Evolutionary conservation across 495 filamentous ascomycete species (phyloP), one percentile per base, ranked within the genome.

Genomic region (Neurospora sp.): DNA sequence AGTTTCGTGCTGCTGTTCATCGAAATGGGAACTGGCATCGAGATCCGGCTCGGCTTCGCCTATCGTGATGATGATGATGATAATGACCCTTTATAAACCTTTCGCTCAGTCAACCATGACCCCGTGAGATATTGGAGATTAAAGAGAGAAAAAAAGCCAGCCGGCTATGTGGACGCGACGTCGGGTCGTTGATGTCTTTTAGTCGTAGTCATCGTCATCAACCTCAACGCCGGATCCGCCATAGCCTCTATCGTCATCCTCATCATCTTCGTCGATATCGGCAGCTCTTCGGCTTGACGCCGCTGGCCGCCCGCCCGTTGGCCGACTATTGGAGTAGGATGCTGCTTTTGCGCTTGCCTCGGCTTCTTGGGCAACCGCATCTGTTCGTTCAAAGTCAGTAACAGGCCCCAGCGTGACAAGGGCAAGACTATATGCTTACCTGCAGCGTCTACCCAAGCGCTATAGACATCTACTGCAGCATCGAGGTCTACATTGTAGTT

Each of bases 401-500:
- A 70, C 35, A 12, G 14, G 70, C 31, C 46, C 10, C 12, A 70
- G 12, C 22, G 7, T 37, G 73, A 69, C 89, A 85, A 76, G 16
- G 20, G 11, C 16, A 11, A 39, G 39, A 41, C 9, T 35, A 59
- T 91, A 4, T 12, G 14, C 77, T 86, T 88, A 84, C 97, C 95
- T 79, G 96, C 97, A 42, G 96, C 96, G 83, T 99, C 96, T 70
- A 99, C 91, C 96, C 96, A 99, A 78, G 98, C 96, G 39, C 93
- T 93, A 79, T 98, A 99, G 18, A 99, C 95, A 77, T 99, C 96
- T 39, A 99, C 93, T 1, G 92, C 87, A 18, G 91, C 91, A 42
- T 93, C 95, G 71, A 98, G 89, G 79, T 94, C 94, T 97, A 70
- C 1, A 69, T 61, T 71, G 44, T 38, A 37, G 18, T 20, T 4